Evolutionary conservation across 2,329 filamentous ascomycete species (phyloP), one percentile per base, ranked within the genome.

Genomic region (Claviceps sp.): DNA sequence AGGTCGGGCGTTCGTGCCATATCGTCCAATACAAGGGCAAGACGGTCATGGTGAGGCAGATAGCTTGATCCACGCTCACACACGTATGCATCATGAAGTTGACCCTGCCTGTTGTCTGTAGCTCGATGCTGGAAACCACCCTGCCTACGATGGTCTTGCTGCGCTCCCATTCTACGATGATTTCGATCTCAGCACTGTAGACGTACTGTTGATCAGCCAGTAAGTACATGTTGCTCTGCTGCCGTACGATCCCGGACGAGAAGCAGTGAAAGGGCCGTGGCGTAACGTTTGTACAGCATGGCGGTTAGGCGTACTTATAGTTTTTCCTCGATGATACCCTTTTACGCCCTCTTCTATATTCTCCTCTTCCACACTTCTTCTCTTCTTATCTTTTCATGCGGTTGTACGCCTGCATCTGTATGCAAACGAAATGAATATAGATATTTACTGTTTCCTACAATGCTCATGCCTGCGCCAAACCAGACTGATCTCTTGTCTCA

Each of bases 1-100:
- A 98, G 70, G 93, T 98, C 55, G 93, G 93, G 50, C 79, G 93
- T 58, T 97, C 93, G 58, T 97, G 93, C 68, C 93, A 98, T 66
- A 95, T 98, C 60, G 83, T 98, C 54, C 89, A 97, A 64, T 98
- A 98, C 78, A 98, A 97, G 71, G 93, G 93, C 55, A 98, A 98
- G 70, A 97, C 91, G 5, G 88, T 98, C 59, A 98, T 98, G 93
- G 89, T 94, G 73, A 60, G 62, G 50, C 20, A 45, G 20, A 23
- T 14, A 2, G 11, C 14, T 20, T 5, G 26, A 34, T 39, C 22
- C 23, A 20, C 36, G 45, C 34, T 42, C 22, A 5, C 43, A 40
- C 37, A 29, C 20, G 22, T 40, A 17, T 39, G 22, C 16, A 47
- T 8, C 29, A 11, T 17, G 17, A 45, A 45, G 48, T 50, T 50